phyloP scores from a whole-genome alignment of 306 rosid species.

The Prinsepia uniflora region DNA sequence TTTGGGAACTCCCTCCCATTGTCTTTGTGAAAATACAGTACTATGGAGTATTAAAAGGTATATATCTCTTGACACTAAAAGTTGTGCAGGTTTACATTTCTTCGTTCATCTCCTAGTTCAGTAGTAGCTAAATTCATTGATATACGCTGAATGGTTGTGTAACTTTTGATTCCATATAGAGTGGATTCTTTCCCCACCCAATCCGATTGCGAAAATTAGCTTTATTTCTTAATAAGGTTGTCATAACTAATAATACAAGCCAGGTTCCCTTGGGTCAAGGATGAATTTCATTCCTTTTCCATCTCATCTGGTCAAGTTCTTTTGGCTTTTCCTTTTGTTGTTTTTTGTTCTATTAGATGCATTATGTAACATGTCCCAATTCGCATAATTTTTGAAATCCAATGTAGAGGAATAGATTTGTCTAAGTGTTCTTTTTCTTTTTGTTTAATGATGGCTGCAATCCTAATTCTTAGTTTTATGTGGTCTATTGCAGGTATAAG shows the following conservation, averaged over 20 bases:
- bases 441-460: background rate
- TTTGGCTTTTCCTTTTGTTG: background rate
- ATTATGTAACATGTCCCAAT: background rate
- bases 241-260: background rate
- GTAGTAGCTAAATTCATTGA: background rate
- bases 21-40: too few relatives aligned
- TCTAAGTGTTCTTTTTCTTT: background rate
- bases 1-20: background rate
- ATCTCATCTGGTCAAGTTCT: background rate
- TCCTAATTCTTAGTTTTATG: slow-evolving; percentile 14
- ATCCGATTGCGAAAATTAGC: background rate
- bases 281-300: background rate
- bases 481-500: slow-evolving; percentile 59
- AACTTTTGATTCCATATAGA: background rate
- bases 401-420: background rate
- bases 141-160: background rate
- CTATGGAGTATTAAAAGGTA: too few relatives aligned
- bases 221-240: background rate
- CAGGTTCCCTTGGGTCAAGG: background rate
- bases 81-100: background rate
- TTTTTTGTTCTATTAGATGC: background rate
- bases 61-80: too few relatives aligned
- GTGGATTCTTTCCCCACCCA: background rate
- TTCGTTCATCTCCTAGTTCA: background rate
- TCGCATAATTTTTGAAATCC: background rate